Evolutionary conservation across 2,329 filamentous ascomycete species (phyloP).

Genomic region (Hymenoscyphus repandus): DNA sequence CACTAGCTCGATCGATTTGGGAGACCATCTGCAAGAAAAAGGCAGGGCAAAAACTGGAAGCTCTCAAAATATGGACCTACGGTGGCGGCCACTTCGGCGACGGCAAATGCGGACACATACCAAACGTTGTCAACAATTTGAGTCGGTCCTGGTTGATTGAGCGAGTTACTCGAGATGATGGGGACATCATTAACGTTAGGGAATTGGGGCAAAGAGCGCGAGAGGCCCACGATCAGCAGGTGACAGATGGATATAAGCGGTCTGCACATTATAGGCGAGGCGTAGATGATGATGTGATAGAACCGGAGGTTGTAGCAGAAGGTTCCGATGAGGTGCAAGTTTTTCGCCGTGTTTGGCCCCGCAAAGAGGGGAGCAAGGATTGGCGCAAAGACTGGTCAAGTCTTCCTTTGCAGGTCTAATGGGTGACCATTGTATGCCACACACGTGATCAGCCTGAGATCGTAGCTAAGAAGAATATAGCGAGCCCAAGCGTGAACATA

Average conservation of each 20-base stretch:
- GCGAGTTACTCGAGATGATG: conserved; percentile 8
- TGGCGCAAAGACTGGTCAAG: conserved; percentile 12
- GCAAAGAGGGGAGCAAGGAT: conserved; percentile 10
- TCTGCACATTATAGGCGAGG: background rate
- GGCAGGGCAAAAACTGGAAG: conserved; percentile 4
- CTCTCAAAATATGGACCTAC: conserved; percentile 8
- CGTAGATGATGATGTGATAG: conserved; percentile 2
- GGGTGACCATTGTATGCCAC: no score
- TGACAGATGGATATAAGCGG: background rate
- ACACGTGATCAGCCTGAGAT: no score
- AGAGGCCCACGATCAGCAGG: conserved; percentile 1
- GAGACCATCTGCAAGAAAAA: conserved; percentile 9
- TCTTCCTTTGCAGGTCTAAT: conserved; percentile 5
- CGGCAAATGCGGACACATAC: background rate
- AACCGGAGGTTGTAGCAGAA: conserved; percentile 3
- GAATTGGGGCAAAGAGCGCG: conserved; percentile 7
- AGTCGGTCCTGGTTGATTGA: conserved; percentile 11
- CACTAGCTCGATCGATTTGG: conserved; percentile 11
- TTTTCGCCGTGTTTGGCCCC: conserved; percentile 10
- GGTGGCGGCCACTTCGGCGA: conserved; percentile 4
- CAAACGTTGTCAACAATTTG: conserved; percentile 7
- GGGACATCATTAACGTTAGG: conserved; percentile 8
- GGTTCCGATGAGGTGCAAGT: background rate
- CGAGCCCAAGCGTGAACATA: background rate
- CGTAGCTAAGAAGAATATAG: no score